Base-by-base conservation (phyloP, 1,284 basidiomycete genomes). In the Leccinum brunneo-olivaceum region DNA sequence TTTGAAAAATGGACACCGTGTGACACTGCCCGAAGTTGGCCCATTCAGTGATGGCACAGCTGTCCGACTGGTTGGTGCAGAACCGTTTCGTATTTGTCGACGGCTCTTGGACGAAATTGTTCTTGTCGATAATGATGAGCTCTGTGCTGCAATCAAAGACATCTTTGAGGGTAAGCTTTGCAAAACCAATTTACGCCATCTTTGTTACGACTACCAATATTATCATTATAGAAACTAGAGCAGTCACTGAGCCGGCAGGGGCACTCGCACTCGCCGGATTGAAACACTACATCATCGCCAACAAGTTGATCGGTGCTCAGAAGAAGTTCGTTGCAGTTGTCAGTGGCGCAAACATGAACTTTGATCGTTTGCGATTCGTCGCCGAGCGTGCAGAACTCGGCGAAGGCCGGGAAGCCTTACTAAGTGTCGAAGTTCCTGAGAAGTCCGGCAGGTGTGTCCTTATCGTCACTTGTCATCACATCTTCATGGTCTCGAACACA, bases 271-370 rank as follows among this genome's bases (percentile, higher is more conserved):
- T 98, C 16, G 96, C 96, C 5, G 91, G 92, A 2, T 72, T 97
- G 53, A 99, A 98, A 63, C 82, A 83, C 7, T 81, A 97, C 63
- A 90, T 98, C 50, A 57, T 81, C 24, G 67, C 82, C 45, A 90
- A 97, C 63, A 76, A 84, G 47, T 77, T 98, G 23, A 59, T 90
- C 41, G 88, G 87, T 36, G 79, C 86, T 1, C 77, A 86, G 45
- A 93, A 91, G 67, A 82, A 79, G 48, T 97, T 94, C 53, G 91
- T 98, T 27, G 93, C 81, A 2, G 82, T 98, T 42, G 73, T 98
- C 50, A 93, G 88, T 52, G 96, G 96, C 23, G 96, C 96, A 12
- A 98, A 99, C 67, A 97, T 98, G 91, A 98, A 99, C 70, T 98
- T 99, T 66, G 89, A 91, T 53, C 79, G 96, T 20, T 67, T 99